phyloP scores from a whole-genome alignment of 768 basidiomycete genomes.

The Pisolithus sp. region DNA sequence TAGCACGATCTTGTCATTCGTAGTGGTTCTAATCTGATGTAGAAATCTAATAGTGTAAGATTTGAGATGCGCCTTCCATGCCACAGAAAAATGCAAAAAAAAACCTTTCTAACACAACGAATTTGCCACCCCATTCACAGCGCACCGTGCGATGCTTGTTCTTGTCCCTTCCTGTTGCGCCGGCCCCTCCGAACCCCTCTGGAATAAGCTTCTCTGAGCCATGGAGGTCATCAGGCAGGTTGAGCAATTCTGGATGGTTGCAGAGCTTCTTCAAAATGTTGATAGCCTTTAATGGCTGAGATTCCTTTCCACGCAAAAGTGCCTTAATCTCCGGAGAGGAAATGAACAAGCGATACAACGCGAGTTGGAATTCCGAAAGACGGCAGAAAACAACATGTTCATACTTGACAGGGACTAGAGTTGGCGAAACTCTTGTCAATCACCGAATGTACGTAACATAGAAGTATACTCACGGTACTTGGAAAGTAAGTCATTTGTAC shows the following conservation, averaged over 20 bases:
- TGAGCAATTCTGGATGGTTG: constrained; percentile 88
- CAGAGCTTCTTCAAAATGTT: constrained; percentile 92
- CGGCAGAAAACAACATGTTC: constrained; percentile 96
- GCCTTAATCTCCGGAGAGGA: constrained; percentile 90
- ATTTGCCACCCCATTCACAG: constrained; percentile 87
- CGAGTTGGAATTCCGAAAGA: constrained; percentile 74
- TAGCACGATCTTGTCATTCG: constrained; percentile 91
- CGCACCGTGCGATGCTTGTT: constrained; percentile 44
- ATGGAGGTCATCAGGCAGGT: constrained; percentile 75
- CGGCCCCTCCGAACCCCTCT: constrained; percentile 64
- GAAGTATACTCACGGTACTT: constrained; percentile 71
- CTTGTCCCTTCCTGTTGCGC: constrained; percentile 34
- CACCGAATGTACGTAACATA: not conserved
- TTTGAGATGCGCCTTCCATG: not conserved
- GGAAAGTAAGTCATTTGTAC: constrained; percentile 90
- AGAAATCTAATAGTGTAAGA: constrained; percentile 55
- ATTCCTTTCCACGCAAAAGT: constrained; percentile 76
- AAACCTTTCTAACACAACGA: constrained; percentile 86
- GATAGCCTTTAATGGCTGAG: constrained; percentile 94
- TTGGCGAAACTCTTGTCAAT: constrained; percentile 4
- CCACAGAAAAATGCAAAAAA: constrained; percentile 6
- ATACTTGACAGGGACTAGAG: constrained; percentile 93
- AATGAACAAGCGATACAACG: constrained; percentile 86
- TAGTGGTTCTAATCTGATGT: constrained; percentile 72
- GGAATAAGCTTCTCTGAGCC: constrained; percentile 82